These are phyloP conservation scores for Polyporus tsugae DNA, from an alignment of 1,284 basidiomycete species.

Conservation along the genomic window DNA sequence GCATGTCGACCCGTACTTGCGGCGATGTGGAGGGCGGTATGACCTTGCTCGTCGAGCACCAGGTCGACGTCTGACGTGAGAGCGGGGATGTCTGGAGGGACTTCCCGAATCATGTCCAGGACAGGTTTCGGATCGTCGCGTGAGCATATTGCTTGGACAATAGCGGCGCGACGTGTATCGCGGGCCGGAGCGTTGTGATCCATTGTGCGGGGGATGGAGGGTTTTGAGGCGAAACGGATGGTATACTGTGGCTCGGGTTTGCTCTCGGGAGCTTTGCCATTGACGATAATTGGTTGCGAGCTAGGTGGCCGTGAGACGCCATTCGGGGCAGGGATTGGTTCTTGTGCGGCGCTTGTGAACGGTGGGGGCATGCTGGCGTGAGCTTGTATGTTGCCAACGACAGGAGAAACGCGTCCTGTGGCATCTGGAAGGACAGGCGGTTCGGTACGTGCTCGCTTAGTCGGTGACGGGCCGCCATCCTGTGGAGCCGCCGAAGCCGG, in stretches of 20 bases:
- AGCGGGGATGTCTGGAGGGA: constrained; percentile 56
- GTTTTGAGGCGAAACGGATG: constrained; percentile 75
- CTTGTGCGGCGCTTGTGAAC: constrained; percentile 20
- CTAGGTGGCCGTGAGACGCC: constrained; percentile 36
- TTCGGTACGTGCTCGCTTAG: constrained; percentile 72
- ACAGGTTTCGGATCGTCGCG: constrained; percentile 71
- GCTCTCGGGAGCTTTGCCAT: constrained; percentile 35
- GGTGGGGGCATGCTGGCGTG: constrained; percentile 32
- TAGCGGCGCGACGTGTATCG: constrained; percentile 65
- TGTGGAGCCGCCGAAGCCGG: constrained; percentile 58
- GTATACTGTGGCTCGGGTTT: constrained; percentile 42
- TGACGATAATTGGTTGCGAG: constrained; percentile 28
- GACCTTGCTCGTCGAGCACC: constrained; percentile 93
- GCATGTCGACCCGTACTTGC: constrained; percentile 82
- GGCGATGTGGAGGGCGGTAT: constrained; percentile 95
- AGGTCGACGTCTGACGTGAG: constrained; percentile 70
- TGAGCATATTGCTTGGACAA: constrained; percentile 71
- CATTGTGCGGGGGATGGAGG: constrained; percentile 61
- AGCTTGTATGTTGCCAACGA: constrained; percentile 17
- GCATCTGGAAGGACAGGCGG: constrained; percentile 42
- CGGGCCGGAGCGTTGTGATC: constrained; percentile 67
- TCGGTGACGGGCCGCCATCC: constrained; percentile 64
- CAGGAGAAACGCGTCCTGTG: constrained; percentile 28
- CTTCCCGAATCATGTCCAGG: constrained; percentile 70
- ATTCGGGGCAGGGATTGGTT: constrained; percentile 23